Base-by-base conservation (phyloP, 345 rosid species). In the Camelina hispida region DNA sequence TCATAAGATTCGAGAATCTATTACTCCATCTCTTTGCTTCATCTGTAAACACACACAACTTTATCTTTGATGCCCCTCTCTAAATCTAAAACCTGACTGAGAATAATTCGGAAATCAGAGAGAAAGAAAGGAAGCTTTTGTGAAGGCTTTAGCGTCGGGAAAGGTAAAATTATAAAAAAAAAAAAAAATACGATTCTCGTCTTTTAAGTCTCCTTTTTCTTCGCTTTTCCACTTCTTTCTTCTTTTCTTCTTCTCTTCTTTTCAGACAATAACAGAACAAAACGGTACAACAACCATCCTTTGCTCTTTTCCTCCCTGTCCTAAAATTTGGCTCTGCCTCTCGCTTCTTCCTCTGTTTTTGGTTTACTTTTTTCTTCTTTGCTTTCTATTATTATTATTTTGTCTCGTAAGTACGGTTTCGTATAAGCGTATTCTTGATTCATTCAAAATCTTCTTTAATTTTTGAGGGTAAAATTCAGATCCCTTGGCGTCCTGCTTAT, bases 191-290 rank as follows among this genome's bases (percentile, higher is more conserved):
- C 84, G 79, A 86, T 78, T 78, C 90, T 81, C 84, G 83, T 75
- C 84, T 81, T 85, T 85, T 66, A 88, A 93, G 93, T 84, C 81
- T 89, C 83, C 68, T 42, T 80, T 72, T 81, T 79, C 77, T 68
- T 76, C 66, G 67, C 67, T 71, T 62, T 57, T 52, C 72, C 77
- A 47, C 76, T 77, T 71, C 62, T 71, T 71, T 28, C 7, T 6
- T 32, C 7, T 2, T 34, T 34, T 57, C 66, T 62, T 18, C 55
- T 53, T 61, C 17, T 61, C 17, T 69, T 40, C 38, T 37, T 37
- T 43, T 18, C 18, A 9, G 12, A 62, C 42, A 43, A 32, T 18
- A 20, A 35, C 48, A 74, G 48, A 64, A 46, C 42, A 10, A 38
- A 67, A 66, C 77, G 59, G 59, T 74, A 74, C 55, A 50, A 7